These are phyloP conservation scores for Tetrapisispora fleetii DNA, from an alignment of 805 yeast genomes.

Conservation along the genomic window DNA sequence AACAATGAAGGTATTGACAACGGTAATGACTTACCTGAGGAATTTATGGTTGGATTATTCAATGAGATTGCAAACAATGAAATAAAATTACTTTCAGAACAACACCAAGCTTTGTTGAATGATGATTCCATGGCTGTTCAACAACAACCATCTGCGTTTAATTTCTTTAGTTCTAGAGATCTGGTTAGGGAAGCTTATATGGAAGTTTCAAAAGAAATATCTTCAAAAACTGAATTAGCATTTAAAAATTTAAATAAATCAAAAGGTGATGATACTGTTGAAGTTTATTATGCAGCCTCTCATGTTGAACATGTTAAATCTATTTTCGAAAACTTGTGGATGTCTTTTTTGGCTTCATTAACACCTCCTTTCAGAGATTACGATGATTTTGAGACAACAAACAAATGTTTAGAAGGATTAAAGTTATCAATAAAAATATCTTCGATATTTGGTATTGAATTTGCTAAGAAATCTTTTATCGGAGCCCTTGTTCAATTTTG, in stretches of 20 bases:
- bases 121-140: conserved; percentile 40
- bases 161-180: conserved; percentile 61
- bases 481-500: conserved; percentile 85
- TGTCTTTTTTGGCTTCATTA: conserved; percentile 90
- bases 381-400: conserved; percentile 62
- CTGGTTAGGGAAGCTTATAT: conserved; percentile 73
- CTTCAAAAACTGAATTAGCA: conserved; percentile 77
- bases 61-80: conserved; percentile 75
- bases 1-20: conserved; percentile 92
- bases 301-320: conserved; percentile 87
- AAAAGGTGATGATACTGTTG: conserved; percentile 34
- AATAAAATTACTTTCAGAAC: conserved; percentile 86
- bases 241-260: conserved; percentile 55
- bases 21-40: conserved; percentile 72
- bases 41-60: conserved; percentile 57
- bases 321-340: conserved; percentile 91
- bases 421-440: conserved; percentile 74
- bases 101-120: conserved; percentile 77
- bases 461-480: conserved; percentile 81
- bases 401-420: conserved; percentile 73
- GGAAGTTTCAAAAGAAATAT: conserved; percentile 87
- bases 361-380: conserved; percentile 90
- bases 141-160: conserved; percentile 36
- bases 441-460: conserved; percentile 69
- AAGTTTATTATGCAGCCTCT: conserved; percentile 67